Evolutionary conservation across 2,329 filamentous ascomycete genomes (phyloP), one percentile per base, ranked within the genome.

Genomic region (Cladophialophora bantiana): DNA sequence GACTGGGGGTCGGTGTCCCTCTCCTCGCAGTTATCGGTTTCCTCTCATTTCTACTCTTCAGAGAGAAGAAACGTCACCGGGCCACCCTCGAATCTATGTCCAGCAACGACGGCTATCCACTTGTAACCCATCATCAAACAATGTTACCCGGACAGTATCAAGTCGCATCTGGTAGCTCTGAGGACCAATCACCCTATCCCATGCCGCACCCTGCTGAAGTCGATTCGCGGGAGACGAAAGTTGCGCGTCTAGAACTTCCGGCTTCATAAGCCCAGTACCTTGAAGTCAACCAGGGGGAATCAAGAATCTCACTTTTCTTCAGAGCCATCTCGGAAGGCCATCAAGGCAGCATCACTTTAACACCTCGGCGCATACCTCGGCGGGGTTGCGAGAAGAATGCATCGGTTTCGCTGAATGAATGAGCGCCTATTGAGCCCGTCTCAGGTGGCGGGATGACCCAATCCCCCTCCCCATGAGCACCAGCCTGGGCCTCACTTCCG

Each of bases 61-160:
- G 63, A 9, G 63, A 65, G 57, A 65, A 65, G 48, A 60, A 34
- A 20, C 45, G 36, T 36, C 45, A 55, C 48, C 45, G 45, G n/a
- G 57, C 52, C 1, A 52, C 58, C 15, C 45, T 42, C 18, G 42
- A 20, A 12, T 18, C 40, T 26, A 4, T 50, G n/a, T 60, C 58
- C 42, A 52, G 32, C 35, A 36, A 32, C 13, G 58, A 60, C 32
- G 31, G 42, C 32, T 60, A 60, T 48, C 42, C 58, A n/a, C 58
- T 60, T 34, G 58, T 60, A 15, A 6, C 50, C 20, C 15, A 4
- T n/a, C 40, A 42, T n/a, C 58, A 52, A 35, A 35, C 9, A 18
- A 36, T 13, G 1, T 13, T 36, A 31, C 5, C 4, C 1, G 38
- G n/a, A 32, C 35, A 34, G 13, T 48, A 50, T 50, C 26, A 38